Percentiles rank a stretch among this genome's conserved stretches.
These are phyloP conservation scores for Moesziomyces antarcticus DNA, from an alignment of 1,284 basidiomycete species.

Conservation along the genomic window DNA sequence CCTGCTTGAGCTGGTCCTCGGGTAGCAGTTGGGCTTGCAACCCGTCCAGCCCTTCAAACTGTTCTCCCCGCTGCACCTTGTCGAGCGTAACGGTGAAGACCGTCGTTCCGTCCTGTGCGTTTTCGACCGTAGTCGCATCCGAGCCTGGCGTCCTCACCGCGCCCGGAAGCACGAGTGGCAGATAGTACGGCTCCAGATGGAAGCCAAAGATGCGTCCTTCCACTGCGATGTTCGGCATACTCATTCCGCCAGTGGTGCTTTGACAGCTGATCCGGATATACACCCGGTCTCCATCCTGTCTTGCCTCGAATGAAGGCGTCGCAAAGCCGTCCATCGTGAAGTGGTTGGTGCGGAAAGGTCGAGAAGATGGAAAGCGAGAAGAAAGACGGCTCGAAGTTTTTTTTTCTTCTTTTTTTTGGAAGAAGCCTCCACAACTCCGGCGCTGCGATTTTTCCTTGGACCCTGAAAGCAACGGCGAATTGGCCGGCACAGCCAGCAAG, in stretches of 20 bases:
- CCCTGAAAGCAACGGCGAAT: conserved; percentile 3
- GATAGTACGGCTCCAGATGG: conserved; percentile 30
- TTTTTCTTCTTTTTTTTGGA: conserved; percentile 1
- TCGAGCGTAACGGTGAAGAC: conserved; percentile 15
- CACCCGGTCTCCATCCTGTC: conserved; percentile 27
- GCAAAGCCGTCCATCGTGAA: conserved; percentile 37
- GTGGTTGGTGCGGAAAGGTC: not conserved
- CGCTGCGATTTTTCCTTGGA: not conserved
- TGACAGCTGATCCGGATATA: conserved; percentile 12
- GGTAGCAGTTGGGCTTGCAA: conserved; percentile 40
- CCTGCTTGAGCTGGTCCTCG: conserved; percentile 33
- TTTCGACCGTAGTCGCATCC: conserved; percentile 1
- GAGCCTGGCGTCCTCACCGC: conserved; percentile 3
- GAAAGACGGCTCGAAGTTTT: conserved; percentile 3
- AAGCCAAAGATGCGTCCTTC: conserved; percentile 46
- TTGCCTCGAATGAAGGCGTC: conserved; percentile 15
- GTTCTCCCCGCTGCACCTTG: conserved; percentile 22
- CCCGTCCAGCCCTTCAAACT: conserved; percentile 21
- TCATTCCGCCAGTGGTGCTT: not conserved
- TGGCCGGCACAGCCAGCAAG: not conserved
- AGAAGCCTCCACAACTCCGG: not conserved
- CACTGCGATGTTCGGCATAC: conserved; percentile 28
- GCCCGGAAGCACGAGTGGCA: conserved; percentile 36
- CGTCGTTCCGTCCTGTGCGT: not conserved
- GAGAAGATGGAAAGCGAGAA: not conserved